Base-by-base conservation (phyloP, 352 stramenopile species). In the Blastocystis sp. region DNA sequence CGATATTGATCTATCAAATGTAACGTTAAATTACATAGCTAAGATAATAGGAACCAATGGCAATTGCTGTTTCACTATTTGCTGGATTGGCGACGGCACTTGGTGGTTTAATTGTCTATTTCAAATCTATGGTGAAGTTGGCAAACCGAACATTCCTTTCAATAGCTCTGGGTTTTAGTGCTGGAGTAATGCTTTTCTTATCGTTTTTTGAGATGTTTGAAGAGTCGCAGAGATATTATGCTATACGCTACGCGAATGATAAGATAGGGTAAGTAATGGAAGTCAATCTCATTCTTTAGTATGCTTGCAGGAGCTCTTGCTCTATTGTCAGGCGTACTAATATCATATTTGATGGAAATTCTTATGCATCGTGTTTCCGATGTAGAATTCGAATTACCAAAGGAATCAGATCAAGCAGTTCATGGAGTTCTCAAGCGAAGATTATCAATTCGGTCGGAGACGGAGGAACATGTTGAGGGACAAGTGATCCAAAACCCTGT, bases 171-270 rank as follows among this genome's bases (percentile, higher is more conserved):
- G 93, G 91, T 35, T 87, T 95, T 58, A 93, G 92, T 13, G 92
- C 90, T 1, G 68, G 93, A 13, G 93, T 95, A 76, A 95, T 94
- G 77, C 40, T 95, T 35, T 95, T 95, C 87, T 92, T 95, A 60
- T 93, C 92, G 4, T 91, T 95, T 17, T 90, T 94, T 3, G 92
- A 95, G 77, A 91, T 95, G 24, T 94, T 94, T 68, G 53, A 80
- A 24, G 91, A 91, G 48, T 90, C 87, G 5, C 42, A 64, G 22
- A 62, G 87, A 24, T 40, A 40, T 13, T 91, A 91, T 56, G 53
- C 35, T 33, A 68, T 40, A 17, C 62, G 17, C 22, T 54, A 13
- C 1, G 17, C 19, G 48, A 37, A 33, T 35, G 77, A 22, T 70
- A 88, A 58, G 27, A 44, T 35, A 64, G 78, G 33, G 68, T 90